phyloP scores from a whole-genome alignment of 1,284 basidiomycete genomes.

The Taiwanofungus camphoratus region DNA sequence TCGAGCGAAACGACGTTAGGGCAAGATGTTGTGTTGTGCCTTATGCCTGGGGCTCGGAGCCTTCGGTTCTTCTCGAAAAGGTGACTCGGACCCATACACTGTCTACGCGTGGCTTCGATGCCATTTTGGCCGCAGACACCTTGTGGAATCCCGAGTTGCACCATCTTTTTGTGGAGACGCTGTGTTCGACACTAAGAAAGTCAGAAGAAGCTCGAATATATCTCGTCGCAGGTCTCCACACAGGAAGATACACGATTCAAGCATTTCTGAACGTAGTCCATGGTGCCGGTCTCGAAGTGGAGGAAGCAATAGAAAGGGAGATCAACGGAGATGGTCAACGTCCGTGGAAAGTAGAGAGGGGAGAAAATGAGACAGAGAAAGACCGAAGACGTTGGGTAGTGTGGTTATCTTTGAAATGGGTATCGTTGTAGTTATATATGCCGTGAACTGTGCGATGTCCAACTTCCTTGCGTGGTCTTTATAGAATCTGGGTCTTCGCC shows the following conservation, averaged over 20 bases:
- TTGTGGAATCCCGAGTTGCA: conserved; percentile 68
- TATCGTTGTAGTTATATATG: not conserved
- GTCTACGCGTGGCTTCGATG: conserved; percentile 40
- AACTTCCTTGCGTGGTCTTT: not conserved
- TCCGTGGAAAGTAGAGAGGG: conserved; percentile 46
- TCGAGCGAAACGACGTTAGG: conserved; percentile 42
- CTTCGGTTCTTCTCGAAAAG: conserved; percentile 28
- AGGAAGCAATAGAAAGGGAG: conserved; percentile 44
- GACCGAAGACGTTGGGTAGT: conserved; percentile 66
- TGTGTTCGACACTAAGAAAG: conserved; percentile 41
- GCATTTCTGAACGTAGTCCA: conserved; percentile 43
- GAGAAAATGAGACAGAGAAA: conserved; percentile 50
- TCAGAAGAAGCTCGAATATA: conserved; percentile 43
- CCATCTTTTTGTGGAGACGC: conserved; percentile 42
- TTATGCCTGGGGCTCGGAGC: conserved; percentile 60
- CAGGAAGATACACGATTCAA: conserved; percentile 63
- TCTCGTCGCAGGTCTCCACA: conserved; percentile 67
- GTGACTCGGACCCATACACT: not conserved
- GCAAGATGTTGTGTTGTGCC: conserved; percentile 43
- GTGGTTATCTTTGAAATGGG: conserved; percentile 59
- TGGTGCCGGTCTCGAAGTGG: conserved; percentile 39
- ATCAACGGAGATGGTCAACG: conserved; percentile 34
- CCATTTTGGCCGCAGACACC: conserved; percentile 68
- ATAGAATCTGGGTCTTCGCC: too few species aligned
- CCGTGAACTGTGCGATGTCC: not conserved